Evolutionary conservation across 768 basidiomycete genomes (phyloP), one percentile per base, ranked within the genome.

Genomic region (Daedaleopsis sinensis): DNA sequence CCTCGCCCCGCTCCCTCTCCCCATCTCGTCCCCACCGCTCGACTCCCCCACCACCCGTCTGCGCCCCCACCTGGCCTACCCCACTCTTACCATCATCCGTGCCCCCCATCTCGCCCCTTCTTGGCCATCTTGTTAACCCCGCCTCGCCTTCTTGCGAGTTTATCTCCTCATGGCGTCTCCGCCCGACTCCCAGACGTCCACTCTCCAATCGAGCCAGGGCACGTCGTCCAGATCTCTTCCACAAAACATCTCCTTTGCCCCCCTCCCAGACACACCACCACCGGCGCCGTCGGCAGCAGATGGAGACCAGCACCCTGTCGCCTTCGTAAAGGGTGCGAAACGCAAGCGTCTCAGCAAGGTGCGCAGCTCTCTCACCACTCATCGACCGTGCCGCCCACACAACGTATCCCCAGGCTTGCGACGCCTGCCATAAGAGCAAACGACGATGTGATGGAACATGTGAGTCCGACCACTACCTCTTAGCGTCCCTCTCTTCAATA

Each of bases 371-470:
- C 10, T 18, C 36, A 12, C 5, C 16, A 39, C 59, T 44, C 32
- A 24, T 19, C 42, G 19, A 53, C 42, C 21, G 19, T 16, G 35
- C 52, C 27, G 19, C 51, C 46, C 49, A 65, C 51, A 11, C 53
- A 58, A 47, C 12, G 21, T 16, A 47, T 52, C 51, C n/a, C 37
- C 59, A 83, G 82, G 82, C 91, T 52, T 93, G 91, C 74, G 89
- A 91, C 73, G 87, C 89, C 55, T 93, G 91, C 72, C 92, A 93
- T 71, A 91, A 89, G 73, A 88, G 86, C 76, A 93, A 93, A 71
- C 84, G 91, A 24, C 84, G 91, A 51, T 93, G 91, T 74, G 90
- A 92, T 74, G 90, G 90, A 36, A 90, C 88, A 62, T 86, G 89
- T 88, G 62, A 60, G 85, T 78, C 52, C 58, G 7, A 32, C 27